Evolutionary conservation across 2,329 filamentous ascomycete species (phyloP), one percentile per base, ranked within the genome.

Genomic region (Aspergillus fumigatus): DNA sequence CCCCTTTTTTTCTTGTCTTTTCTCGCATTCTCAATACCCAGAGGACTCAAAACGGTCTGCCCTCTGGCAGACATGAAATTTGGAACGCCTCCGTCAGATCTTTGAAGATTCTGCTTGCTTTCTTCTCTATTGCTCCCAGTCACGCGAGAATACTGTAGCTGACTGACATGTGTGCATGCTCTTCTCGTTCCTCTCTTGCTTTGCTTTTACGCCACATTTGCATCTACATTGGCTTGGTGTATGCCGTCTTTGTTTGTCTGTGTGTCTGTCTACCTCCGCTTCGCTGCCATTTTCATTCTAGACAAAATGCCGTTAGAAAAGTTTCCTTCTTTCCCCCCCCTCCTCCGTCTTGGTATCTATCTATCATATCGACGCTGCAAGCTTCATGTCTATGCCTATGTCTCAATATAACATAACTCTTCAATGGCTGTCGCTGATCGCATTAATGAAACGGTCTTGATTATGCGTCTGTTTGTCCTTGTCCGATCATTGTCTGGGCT

Each of bases 171-270:
- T 11, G 41, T 11, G 41, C 27, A 35, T 23, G 51, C 40, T 57
- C 59, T 55, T 60, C 50, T 56, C 52, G 56, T 53, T 55, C 65
- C 59, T 61, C 48, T 51, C 45, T 50, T 48, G 23, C 26, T 47
- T 51, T 52, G 54, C 56, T 56, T 54, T 59, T 58, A 59, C 32
- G 32, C 32, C 14, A 14, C 32, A 38, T 38, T 60, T 62, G 60
- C 58, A 61, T 64, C 59, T 61, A 62, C 59, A 59, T 53, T 59
- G 48, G 62, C 61, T 67, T 67, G 65, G 68, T 68, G 67, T 68
- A 65, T 68, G 69, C 32, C 32, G 32, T 32, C 10, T 9, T 3
- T 26, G 5, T 26, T 1, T 26, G 27, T 29, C 25, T 38, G 32
- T 29, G 11, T 38, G 32, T 19, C 21, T 38, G 21, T 26, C 10